phyloP scores from a whole-genome alignment of 257 asterid genomes.

The Mentha longifolia region DNA sequence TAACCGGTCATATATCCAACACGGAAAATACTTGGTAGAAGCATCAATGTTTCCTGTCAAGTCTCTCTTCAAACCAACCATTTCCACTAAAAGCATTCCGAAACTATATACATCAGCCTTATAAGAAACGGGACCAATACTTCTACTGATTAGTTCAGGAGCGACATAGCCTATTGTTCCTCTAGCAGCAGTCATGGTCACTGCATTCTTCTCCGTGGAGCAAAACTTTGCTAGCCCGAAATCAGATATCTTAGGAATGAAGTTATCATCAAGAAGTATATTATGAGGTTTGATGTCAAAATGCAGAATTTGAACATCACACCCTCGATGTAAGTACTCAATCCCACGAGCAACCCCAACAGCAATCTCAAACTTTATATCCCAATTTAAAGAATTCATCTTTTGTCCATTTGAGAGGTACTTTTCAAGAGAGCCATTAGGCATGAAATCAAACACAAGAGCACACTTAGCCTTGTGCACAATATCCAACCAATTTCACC shows the following conservation, averaged over 20 bases:
- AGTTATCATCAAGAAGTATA: slow-evolving; percentile 19
- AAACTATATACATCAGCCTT: slow-evolving; percentile 20
- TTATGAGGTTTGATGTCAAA: slow-evolving; percentile 38
- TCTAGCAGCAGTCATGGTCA: slow-evolving; percentile 36
- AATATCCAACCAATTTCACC: neutral
- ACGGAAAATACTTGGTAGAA: slow-evolving; percentile 8
- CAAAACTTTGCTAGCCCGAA: slow-evolving; percentile 35
- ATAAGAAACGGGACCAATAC: slow-evolving; percentile 8
- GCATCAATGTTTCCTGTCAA: neutral
- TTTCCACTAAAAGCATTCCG: slow-evolving; percentile 8
- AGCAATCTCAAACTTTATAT: slow-evolving; percentile 11
- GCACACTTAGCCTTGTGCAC: slow-evolving; percentile 2
- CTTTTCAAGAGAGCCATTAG: slow-evolving; percentile 16
- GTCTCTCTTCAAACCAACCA: slow-evolving; percentile 8
- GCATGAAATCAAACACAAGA: slow-evolving; percentile 3
- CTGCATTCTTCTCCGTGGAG: neutral
- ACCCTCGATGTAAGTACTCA: slow-evolving; percentile 30
- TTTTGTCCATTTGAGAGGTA: neutral
- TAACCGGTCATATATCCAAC: neutral
- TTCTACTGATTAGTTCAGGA: slow-evolving; percentile 35
- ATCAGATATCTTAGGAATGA: slow-evolving; percentile 33
- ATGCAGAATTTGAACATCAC: slow-evolving; percentile 13
- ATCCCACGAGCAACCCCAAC: slow-evolving; percentile 42
- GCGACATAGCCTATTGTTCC: slow-evolving; percentile 44
- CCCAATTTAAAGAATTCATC: neutral